Evolutionary conservation across 768 basidiomycete genomes (phyloP).

Genomic region (Suillus occidentalis): DNA sequence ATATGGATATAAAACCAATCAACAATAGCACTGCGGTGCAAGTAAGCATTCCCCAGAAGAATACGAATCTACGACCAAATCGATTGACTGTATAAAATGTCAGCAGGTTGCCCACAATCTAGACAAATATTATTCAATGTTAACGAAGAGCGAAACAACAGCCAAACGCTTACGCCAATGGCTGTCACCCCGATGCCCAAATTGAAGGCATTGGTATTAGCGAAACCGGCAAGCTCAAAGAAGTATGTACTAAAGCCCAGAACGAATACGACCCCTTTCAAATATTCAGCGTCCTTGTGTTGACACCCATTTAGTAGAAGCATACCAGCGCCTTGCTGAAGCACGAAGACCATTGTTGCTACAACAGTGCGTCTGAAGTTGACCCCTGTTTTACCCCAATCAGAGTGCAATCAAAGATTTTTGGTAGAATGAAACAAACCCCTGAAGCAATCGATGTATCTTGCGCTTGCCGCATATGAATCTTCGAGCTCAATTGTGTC

Average conservation of each 20-base stretch:
- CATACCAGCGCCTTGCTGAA: slow-evolving; percentile 27
- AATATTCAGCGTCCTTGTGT: neutral
- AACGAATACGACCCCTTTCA: slow-evolving; percentile 27
- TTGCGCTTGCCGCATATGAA: slow-evolving; percentile 24
- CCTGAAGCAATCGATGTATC: slow-evolving; percentile 33
- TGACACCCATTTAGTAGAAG: neutral
- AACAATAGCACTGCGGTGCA: slow-evolving; percentile 23
- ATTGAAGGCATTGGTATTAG: slow-evolving; percentile 28
- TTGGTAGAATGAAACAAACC: slow-evolving; percentile 15
- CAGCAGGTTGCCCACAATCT: slow-evolving; percentile 28
- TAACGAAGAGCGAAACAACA: neutral
- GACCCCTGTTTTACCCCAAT: slow-evolving; percentile 14
- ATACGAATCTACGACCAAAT: slow-evolving; percentile 25
- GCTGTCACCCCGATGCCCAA: slow-evolving; percentile 30
- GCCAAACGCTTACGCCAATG: slow-evolving; percentile 22
- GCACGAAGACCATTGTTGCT: slow-evolving; percentile 33
- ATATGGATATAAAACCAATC: slow-evolving; percentile 31
- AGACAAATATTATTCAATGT: neutral
- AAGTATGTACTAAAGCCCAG: slow-evolving; percentile 34
- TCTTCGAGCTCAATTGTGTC: slow-evolving; percentile 33
- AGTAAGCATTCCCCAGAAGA: slow-evolving; percentile 28
- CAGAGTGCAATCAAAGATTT: neutral
- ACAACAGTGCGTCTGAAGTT: slow-evolving; percentile 27
- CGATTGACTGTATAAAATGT: slow-evolving; percentile 26
- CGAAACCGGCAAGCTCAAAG: slow-evolving; percentile 37